Conservation (phyloP, 1,284 basidiomycete genomes). For the Cryptococcus floricola region DNA sequence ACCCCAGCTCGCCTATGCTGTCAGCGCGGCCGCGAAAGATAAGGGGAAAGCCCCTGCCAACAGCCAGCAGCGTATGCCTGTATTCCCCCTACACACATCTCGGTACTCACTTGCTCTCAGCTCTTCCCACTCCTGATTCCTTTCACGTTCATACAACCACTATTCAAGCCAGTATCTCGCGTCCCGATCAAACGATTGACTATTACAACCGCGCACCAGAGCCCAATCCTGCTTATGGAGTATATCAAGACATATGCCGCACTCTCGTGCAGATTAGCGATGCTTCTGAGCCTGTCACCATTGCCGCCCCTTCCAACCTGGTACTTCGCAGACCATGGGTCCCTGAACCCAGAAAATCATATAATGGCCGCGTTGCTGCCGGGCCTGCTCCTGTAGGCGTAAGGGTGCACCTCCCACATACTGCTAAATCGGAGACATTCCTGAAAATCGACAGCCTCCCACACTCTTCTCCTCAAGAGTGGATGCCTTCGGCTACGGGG, state of each 20-base stretch:
- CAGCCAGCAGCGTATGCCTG: neutral
- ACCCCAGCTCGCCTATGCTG: constrained; percentile 12
- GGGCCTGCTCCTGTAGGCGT: neutral
- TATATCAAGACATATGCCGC: constrained; percentile 7
- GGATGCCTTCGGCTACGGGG: constrained; percentile 17
- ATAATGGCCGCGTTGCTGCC: neutral
- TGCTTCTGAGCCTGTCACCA: constrained; percentile 10
- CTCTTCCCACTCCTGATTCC: constrained; percentile 1
- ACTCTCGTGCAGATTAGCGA: constrained; percentile 4
- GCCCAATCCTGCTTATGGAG: constrained; percentile 18
- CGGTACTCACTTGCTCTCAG: too few species aligned
- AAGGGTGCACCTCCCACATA: constrained; percentile 6
- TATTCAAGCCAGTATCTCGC: constrained; percentile 20
- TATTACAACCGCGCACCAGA: constrained; percentile 2
- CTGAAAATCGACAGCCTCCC: constrained; percentile 3
- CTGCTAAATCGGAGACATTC: constrained; percentile 3
- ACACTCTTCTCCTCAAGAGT: constrained; percentile 15
- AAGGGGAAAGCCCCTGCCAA: constrained; percentile 1
- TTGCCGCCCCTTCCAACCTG: constrained; percentile 4
- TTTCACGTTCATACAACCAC: constrained; percentile 38
- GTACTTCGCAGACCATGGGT: constrained; percentile 2
- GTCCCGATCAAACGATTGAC: constrained; percentile 6
- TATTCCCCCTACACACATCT: too few species aligned
- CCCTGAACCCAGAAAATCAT: neutral
- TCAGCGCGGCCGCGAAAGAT: constrained; percentile 5